Conservation (phyloP, 495 filamentous ascomycete species). For the Penicillium ucsense region DNA sequence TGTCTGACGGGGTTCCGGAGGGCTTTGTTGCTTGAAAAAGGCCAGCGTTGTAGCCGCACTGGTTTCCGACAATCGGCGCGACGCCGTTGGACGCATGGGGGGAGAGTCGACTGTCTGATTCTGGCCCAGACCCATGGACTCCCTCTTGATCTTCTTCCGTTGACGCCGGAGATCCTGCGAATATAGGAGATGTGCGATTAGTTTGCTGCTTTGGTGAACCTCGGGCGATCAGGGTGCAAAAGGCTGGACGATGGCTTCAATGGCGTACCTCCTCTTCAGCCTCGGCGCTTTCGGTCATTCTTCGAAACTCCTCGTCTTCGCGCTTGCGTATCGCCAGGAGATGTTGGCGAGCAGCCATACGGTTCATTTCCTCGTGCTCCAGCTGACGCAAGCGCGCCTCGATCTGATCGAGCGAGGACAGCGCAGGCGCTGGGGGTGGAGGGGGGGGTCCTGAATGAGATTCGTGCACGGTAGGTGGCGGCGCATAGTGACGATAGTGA, state of each 20-base stretch:
- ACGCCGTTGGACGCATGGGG: conserved; percentile 33
- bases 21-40: conserved; percentile 43
- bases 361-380: conserved; percentile 39
- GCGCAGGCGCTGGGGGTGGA: conserved; percentile 17
- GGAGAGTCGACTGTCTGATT: conserved; percentile 32
- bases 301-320: conserved; percentile 40
- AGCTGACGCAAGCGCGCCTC: conserved; percentile 35
- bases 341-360: conserved; percentile 35
- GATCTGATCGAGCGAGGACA: conserved; percentile 33
- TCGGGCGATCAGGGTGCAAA: too few relatives aligned
- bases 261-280: conserved; percentile 37
- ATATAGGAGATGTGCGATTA: not conserved
- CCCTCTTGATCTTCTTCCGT: conserved; percentile 36
- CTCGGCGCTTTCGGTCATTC: conserved; percentile 38
- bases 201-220: not conserved
- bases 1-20: conserved; percentile 33
- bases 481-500: conserved; percentile 31
- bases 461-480: conserved; percentile 25
- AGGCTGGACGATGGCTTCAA: not conserved
- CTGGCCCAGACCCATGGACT: conserved; percentile 36
- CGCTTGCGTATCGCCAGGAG: conserved; percentile 36
- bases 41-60: conserved; percentile 42
- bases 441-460: conserved; percentile 20
- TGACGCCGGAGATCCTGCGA: conserved; percentile 37
- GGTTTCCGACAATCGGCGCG: conserved; percentile 38